Evolutionary conservation across 768 basidiomycete genomes (phyloP), one percentile per base, ranked within the genome.

Genomic region (Lactarius indigo): DNA sequence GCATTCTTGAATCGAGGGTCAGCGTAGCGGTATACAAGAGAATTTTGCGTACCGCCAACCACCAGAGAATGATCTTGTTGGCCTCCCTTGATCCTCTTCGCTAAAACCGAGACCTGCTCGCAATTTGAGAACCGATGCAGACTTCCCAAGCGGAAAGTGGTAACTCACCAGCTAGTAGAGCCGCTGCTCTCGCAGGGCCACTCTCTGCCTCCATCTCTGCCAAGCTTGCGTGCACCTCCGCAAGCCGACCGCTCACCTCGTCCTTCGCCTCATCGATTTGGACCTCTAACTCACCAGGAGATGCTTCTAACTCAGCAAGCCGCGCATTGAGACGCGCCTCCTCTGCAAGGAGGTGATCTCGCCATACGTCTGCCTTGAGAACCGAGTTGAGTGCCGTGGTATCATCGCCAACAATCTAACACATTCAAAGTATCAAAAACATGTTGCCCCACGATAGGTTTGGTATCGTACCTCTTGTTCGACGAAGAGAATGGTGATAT

Each of bases 191-290:
- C 8, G 94, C 89, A n/a, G 97, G 97, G 3, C 95, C 97, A 74
- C 91, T 96, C 74, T 92, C 96, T 3, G 96, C 96, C 71, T 99
- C 97, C 89, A 99, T 98, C 58, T 99, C 97, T n/a, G 94, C 87
- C 56, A 98, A 78, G 57, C 90, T 85, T 56, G 89, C 80, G 74
- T 98, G 97, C 6, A 97, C 91, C 69, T 99, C 96, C 2, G 91
- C 88, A 37, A 98, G 76, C 62, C 95, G 83, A 9, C 85, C 81
- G 2, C 89, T 87, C 2, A 92, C 83, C 69, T 96, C 96, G 73
- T 97, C 95, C 71, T 90, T 84, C 17, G 91, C 88, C 72, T 92
- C 92, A 72, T 90, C 91, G 44, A 91, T 87, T 18, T 88, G 84
- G 70, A 63, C 70, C 47, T 71, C 68, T 2, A 58, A n/a, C 18